Conservation (phyloP, 1,139 yeast genomes). For the Taiozyma sp. region DNA sequence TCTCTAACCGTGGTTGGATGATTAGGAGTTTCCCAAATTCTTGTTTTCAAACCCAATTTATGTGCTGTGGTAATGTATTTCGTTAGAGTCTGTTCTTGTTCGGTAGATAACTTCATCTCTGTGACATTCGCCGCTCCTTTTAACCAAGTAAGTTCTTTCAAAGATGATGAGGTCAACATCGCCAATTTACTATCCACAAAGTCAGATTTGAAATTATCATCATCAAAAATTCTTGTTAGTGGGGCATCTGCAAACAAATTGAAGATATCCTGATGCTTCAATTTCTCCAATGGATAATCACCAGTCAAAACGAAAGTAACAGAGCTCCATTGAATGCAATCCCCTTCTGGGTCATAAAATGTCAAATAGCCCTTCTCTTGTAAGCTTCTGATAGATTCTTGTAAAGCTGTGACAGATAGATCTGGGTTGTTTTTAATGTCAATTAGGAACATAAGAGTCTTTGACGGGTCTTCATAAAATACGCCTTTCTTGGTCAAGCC, state of each 20-base stretch:
- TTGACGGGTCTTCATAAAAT: slow-evolving; percentile 34
- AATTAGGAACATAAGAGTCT: slow-evolving; percentile 38
- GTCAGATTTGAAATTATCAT: background rate
- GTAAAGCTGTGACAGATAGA: slow-evolving; percentile 30
- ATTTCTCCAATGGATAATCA: slow-evolving; percentile 28
- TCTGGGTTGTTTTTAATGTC: slow-evolving; percentile 42
- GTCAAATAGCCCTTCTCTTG: slow-evolving; percentile 34
- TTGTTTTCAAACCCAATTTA: slow-evolving; percentile 30
- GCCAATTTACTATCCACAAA: slow-evolving; percentile 3
- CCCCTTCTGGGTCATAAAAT: slow-evolving; percentile 24
- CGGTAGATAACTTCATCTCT: slow-evolving; percentile 11
- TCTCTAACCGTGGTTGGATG: slow-evolving; percentile 37
- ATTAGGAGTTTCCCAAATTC: slow-evolving; percentile 49
- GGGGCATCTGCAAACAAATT: slow-evolving; percentile 33
- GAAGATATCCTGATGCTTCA: slow-evolving; percentile 17
- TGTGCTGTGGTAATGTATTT: slow-evolving; percentile 31
- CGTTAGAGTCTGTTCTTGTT: slow-evolving; percentile 26
- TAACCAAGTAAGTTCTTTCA: slow-evolving; percentile 9
- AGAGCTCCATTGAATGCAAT: slow-evolving; percentile 31
- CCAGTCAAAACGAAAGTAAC: slow-evolving; percentile 42
- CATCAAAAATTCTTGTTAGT: slow-evolving; percentile 8
- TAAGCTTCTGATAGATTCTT: slow-evolving; percentile 30
- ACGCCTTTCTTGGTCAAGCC: slow-evolving; percentile 30
- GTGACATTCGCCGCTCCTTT: slow-evolving; percentile 1
- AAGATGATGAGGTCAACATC: slow-evolving; percentile 13